Evolutionary conservation across 805 yeast genomes (phyloP).

Genomic region (Hanseniaspora jakobsenii): DNA sequence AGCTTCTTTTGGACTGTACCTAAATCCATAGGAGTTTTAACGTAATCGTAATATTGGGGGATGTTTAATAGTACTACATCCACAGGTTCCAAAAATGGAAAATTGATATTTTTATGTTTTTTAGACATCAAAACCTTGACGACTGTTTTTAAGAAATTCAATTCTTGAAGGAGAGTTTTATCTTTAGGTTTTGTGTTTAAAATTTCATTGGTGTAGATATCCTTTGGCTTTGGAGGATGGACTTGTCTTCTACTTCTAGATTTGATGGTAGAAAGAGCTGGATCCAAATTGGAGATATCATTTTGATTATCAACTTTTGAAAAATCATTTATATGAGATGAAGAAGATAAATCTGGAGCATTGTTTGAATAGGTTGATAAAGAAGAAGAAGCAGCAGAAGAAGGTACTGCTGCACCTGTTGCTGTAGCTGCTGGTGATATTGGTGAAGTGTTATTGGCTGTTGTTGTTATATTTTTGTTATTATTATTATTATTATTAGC

Average conservation of each 20-base stretch:
- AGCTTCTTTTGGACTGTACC: conserved; percentile 71
- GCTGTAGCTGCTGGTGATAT: no score
- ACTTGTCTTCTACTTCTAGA: conserved; percentile 87
- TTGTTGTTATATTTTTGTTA: no score
- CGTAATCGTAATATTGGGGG: conserved; percentile 76
- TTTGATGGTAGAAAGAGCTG: conserved; percentile 51
- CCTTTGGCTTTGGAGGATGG: conserved; percentile 92
- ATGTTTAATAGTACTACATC: conserved; percentile 89
- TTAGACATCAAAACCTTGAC: conserved; percentile 72
- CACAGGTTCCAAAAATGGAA: conserved; percentile 86
- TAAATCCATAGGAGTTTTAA: conserved; percentile 91
- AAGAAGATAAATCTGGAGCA: no score
- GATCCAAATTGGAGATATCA: no score
- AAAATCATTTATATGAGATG: no score
- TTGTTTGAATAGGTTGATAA: no score
- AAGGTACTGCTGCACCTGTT: no score
- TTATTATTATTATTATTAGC: conserved; percentile 74
- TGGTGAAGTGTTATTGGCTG: no score
- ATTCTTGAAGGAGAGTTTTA: conserved; percentile 81
- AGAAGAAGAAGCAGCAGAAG: no score
- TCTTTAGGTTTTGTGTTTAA: conserved; percentile 49
- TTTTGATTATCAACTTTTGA: no score
- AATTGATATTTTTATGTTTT: conserved; percentile 72
- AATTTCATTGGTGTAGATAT: conserved; percentile 71
- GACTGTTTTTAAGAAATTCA: conserved; percentile 71